Conservation (phyloP, 371 early-diverging fungal genomes). For the Saksenaea oblongispora region DNA sequence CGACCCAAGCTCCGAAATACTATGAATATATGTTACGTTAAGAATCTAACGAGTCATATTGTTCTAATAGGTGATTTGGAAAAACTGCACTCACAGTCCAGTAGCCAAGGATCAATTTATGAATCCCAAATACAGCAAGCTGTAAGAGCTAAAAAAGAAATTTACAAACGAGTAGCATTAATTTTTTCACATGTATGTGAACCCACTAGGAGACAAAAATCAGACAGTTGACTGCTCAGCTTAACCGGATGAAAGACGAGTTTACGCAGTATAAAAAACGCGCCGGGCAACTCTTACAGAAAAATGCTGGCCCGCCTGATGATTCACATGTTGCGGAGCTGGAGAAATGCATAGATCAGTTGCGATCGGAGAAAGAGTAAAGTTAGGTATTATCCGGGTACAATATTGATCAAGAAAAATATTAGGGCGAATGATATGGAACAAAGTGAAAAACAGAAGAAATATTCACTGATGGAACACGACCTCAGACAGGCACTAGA, state of each 20-base stretch:
- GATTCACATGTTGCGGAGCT: conserved; percentile 37
- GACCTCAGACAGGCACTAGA: conserved; percentile 54
- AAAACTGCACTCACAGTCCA: conserved; percentile 45
- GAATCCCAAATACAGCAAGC: conserved; percentile 49
- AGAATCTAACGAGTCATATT: background rate
- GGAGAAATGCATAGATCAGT: conserved; percentile 32
- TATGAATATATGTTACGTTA: background rate
- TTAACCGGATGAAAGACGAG: conserved; percentile 45
- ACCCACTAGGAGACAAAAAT: conserved; percentile 62
- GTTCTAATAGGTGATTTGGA: conserved; percentile 39
- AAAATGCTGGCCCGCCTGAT: conserved; percentile 31
- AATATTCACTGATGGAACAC: conserved; percentile 37
- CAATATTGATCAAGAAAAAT: background rate
- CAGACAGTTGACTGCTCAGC: conserved; percentile 44
- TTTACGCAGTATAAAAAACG: conserved; percentile 67
- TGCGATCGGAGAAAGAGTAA: conserved; percentile 35
- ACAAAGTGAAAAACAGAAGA: conserved; percentile 29
- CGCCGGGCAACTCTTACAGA: conserved; percentile 54
- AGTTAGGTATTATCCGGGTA: background rate
- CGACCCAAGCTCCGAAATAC: background rate
- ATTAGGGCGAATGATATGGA: conserved; percentile 21
- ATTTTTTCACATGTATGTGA: background rate
- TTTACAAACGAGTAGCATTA: background rate
- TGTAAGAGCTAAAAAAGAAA: conserved; percentile 26
- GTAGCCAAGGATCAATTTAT: conserved; percentile 44